A percentile compares a stretch with the other conserved stretches of the same genome.
Evolutionary conservation across 2,329 filamentous ascomycete species (phyloP).

Genomic region (Exutisphaerella laricina): DNA sequence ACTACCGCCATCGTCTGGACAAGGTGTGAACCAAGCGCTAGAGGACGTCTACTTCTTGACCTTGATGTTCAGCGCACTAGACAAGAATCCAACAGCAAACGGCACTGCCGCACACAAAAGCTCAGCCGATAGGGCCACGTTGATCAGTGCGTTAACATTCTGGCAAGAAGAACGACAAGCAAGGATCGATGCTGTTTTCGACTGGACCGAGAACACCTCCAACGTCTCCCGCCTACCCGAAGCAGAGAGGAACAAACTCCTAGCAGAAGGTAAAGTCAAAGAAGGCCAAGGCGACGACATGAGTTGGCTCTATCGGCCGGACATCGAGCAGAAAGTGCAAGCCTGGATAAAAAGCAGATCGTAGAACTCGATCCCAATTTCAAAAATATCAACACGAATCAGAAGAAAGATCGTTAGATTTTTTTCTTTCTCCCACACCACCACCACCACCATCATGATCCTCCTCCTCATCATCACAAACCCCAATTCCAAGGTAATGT

Average conservation of each 20-base stretch:
- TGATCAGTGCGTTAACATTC: slow-evolving; percentile 15
- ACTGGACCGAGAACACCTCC: slow-evolving; percentile 18
- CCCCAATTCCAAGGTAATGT: slow-evolving; percentile 7
- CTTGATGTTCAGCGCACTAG: slow-evolving; percentile 31
- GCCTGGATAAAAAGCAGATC: slow-evolving; percentile 9
- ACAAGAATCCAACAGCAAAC: neutral
- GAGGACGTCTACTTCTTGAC: slow-evolving; percentile 50
- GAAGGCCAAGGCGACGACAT: slow-evolving; percentile 17
- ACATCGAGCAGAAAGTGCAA: slow-evolving; percentile 17
- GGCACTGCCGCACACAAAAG: neutral
- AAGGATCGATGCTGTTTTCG: slow-evolving; percentile 20
- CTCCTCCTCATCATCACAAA: neutral
- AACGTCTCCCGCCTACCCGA: slow-evolving; percentile 24
- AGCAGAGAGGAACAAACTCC: slow-evolving; percentile 17
- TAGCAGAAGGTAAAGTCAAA: slow-evolving; percentile 18
- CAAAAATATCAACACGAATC: neutral
- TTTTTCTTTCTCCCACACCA: no score
- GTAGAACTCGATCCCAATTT: neutral
- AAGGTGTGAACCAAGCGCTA: slow-evolving; percentile 52
- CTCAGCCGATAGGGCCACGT: neutral
- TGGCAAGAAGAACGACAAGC: slow-evolving; percentile 25
- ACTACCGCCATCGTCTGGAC: slow-evolving; percentile 49
- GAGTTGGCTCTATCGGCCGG: slow-evolving; percentile 17
- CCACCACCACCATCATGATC: slow-evolving; percentile 1
- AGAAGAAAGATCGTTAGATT: no score